Conservation (phyloP, 1,284 basidiomycete genomes). For the Melampsora americana region DNA sequence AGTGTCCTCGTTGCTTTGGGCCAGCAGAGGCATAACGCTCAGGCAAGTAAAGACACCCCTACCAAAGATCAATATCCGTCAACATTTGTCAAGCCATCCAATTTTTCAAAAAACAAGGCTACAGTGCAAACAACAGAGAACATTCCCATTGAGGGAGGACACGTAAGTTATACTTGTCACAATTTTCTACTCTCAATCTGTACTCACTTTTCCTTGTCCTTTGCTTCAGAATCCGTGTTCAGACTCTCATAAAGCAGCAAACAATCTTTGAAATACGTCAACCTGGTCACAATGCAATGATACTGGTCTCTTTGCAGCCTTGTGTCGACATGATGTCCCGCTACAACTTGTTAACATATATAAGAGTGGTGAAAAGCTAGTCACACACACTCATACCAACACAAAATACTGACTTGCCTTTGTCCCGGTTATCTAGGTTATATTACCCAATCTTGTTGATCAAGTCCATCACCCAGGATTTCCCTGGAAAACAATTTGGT, state of each 20-base stretch:
- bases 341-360: conserved; percentile 4
- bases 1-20: no score
- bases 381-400: not conserved
- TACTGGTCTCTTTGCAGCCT: conserved; percentile 11
- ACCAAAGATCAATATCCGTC: not conserved
- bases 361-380: conserved; percentile 5
- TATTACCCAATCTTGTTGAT: no score
- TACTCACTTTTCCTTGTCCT: not conserved
- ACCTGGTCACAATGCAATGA: no score
- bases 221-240: conserved; percentile 1
- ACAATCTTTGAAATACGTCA: not conserved
- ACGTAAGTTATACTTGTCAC: not conserved
- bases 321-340: conserved; percentile 17
- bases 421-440: no score
- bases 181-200: not conserved
- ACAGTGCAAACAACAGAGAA: not conserved
- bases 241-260: conserved; percentile 20
- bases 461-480: no score
- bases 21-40: conserved; percentile 12
- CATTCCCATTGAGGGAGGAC: no score
- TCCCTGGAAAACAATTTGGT: no score
- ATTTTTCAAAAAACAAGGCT: not conserved
- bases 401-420: conserved; percentile 6
- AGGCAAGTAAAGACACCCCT: conserved; percentile 9
- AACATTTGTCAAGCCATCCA: not conserved